Conservation (phyloP, 2,329 filamentous ascomycete species). For the Pseudocercospora fuligena region DNA sequence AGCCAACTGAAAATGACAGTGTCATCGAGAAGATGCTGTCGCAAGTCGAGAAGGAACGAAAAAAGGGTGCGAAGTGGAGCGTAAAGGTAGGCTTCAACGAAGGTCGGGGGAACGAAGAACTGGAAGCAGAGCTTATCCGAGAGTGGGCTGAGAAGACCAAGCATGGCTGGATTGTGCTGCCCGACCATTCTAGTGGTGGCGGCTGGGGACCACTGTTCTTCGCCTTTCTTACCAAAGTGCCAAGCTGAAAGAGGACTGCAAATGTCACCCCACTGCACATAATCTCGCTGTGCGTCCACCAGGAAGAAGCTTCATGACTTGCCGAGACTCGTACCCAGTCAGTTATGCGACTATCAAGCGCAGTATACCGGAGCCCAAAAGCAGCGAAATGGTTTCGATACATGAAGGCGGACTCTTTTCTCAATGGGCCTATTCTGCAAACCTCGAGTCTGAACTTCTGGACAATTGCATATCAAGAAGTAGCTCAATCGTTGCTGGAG, state of each 20-base stretch:
- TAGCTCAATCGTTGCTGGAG: too few relatives aligned
- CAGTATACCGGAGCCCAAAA: too few relatives aligned
- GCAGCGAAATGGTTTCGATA: too few relatives aligned
- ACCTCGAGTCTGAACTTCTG: too few relatives aligned
- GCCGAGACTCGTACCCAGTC: neutral
- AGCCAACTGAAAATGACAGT: constrained; percentile 48
- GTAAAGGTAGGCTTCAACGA: constrained; percentile 37
- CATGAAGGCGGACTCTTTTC: too few relatives aligned
- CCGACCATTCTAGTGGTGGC: constrained; percentile 44
- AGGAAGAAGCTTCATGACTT: neutral
- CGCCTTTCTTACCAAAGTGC: constrained; percentile 43
- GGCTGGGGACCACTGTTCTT: constrained; percentile 51
- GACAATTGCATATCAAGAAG: too few relatives aligned
- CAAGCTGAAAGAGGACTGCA: neutral
- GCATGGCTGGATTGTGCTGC: constrained; percentile 47
- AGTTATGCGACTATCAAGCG: too few relatives aligned
- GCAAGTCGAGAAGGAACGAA: constrained; percentile 44
- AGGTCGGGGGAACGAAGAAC: constrained; percentile 17
- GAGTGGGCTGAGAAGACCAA: constrained; percentile 41
- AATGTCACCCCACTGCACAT: neutral
- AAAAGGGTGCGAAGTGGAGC: constrained; percentile 43
- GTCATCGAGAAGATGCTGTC: constrained; percentile 45
- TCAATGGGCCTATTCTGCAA: too few relatives aligned
- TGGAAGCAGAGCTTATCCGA: constrained; percentile 32
- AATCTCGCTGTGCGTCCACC: neutral